These are phyloP conservation scores for Acer negundo DNA, from an alignment of 345 rosid genomes.

Conservation along the genomic window DNA sequence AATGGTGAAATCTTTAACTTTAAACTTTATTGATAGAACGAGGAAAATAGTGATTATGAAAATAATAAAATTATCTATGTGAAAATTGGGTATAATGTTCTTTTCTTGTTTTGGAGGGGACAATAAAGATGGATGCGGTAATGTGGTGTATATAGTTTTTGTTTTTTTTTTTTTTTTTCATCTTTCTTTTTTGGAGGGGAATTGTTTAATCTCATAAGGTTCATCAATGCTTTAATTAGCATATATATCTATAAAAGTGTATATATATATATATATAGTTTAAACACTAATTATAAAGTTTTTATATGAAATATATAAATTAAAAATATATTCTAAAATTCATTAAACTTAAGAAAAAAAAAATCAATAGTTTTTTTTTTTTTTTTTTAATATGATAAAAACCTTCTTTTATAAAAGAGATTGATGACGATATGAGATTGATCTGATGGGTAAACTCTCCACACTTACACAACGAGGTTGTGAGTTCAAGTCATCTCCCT, in stretches of 20 bases:
- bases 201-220: not conserved
- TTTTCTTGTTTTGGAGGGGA: constrained; percentile 8
- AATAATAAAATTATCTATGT: not conserved
- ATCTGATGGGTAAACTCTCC: too few relatives aligned
- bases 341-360: too few relatives aligned
- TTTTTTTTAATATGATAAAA: too few relatives aligned
- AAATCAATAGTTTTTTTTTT: too few relatives aligned
- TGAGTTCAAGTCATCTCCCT: too few relatives aligned
- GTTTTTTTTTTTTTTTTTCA: not conserved
- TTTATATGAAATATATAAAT: not conserved
- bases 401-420: too few relatives aligned
- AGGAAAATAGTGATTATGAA: not conserved
- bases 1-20: not conserved
- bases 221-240: not conserved
- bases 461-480: too few relatives aligned
- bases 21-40: not conserved
- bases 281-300: too few relatives aligned
- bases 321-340: too few relatives aligned
- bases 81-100: not conserved
- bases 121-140: not conserved
- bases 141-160: not conserved
- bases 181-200: not conserved
- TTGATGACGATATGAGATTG: too few relatives aligned
- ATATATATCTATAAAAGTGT: too few relatives aligned
- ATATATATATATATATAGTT: too few relatives aligned